Evolutionary conservation across 2,329 filamentous ascomycete species (phyloP).

Genomic region (Colletotrichum karsti): DNA sequence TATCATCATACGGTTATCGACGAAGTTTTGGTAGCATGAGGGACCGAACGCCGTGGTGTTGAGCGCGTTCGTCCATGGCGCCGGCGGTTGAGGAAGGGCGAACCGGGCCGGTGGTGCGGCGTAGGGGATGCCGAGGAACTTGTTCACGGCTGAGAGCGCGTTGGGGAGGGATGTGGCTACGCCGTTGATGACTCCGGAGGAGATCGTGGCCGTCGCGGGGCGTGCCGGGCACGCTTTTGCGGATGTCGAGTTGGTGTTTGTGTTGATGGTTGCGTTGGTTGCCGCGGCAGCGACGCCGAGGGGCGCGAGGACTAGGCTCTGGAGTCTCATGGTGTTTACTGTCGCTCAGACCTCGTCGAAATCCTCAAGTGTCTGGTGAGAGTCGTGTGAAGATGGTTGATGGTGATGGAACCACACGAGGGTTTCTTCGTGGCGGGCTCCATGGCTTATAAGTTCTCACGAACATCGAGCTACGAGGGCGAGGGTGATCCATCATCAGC

Average conservation of each 20-base stretch:
- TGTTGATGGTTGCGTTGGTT: background rate
- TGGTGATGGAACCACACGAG: background rate
- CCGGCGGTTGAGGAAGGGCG: background rate
- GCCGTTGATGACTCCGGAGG: background rate
- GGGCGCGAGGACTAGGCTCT: background rate
- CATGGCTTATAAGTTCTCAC: no score
- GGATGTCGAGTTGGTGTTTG: background rate
- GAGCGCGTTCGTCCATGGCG: background rate
- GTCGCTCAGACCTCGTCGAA: background rate
- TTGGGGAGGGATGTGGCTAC: background rate
- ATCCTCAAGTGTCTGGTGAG: background rate
- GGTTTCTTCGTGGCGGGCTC: no score
- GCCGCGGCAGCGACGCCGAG: background rate
- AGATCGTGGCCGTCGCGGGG: background rate
- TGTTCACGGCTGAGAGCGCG: conserved; percentile 35
- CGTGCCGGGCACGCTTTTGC: background rate
- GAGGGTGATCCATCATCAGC: no score
- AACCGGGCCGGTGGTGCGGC: conserved; percentile 56
- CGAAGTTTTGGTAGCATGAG: conserved; percentile 6
- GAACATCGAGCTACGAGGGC: no score
- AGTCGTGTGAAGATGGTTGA: background rate
- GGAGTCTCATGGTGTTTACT: background rate
- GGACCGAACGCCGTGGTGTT: background rate
- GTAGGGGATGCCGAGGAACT: conserved; percentile 61
- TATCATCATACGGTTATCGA: background rate